phyloP scores from a whole-genome alignment of 345 rosid genomes.

The Corymbia maculata region DNA sequence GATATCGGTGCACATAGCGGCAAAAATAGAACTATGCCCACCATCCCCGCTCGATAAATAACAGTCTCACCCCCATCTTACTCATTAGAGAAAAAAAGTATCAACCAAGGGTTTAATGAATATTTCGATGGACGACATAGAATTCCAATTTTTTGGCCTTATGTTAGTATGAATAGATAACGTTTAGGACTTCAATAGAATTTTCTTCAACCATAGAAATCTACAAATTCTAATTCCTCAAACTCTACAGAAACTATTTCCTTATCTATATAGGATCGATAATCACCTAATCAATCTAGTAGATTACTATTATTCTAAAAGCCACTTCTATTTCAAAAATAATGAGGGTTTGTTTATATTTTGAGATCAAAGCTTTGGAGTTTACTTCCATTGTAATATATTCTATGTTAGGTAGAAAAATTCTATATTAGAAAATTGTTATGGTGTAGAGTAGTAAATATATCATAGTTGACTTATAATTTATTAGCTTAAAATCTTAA shows the following conservation, averaged over 20 bases:
- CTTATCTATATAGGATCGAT: not conserved
- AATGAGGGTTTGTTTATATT: too few species aligned
- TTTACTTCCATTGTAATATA: too few species aligned
- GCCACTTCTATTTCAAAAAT: too few species aligned
- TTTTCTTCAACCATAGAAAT: not conserved
- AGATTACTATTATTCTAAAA: not conserved
- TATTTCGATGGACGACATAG: not conserved
- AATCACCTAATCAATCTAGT: not conserved
- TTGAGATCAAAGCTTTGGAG: not conserved
- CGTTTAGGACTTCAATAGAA: not conserved
- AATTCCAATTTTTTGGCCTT: not conserved
- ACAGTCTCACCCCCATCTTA: not conserved
- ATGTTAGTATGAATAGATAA: not conserved
- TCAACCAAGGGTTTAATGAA: not conserved
- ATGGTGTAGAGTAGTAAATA: too few species aligned
- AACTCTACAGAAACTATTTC: not conserved
- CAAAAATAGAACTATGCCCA: not conserved
- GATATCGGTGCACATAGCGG: not conserved
- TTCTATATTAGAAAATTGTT: fast-evolving
- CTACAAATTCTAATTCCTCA: not conserved
- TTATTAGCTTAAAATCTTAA: fast-evolving
- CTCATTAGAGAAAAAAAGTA: too few species aligned
- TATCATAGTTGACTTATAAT: fast-evolving
- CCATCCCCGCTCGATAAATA: not conserved
- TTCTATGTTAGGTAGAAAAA: not conserved